These are phyloP conservation scores for Lablab purpureus DNA, from an alignment of 306 rosid species.

Conservation along the genomic window DNA sequence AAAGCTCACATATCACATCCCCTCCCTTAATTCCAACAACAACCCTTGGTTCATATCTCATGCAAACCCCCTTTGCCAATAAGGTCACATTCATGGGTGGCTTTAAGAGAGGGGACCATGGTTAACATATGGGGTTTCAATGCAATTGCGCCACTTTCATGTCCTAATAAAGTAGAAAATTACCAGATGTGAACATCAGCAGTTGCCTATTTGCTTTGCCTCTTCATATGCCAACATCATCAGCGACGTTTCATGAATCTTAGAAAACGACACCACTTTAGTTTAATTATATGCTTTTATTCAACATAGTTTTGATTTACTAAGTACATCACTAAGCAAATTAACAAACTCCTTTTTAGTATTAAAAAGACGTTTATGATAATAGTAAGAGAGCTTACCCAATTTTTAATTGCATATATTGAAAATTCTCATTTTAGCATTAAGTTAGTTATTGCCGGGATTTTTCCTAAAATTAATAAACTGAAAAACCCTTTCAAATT, in stretches of 20 bases:
- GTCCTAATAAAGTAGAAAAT: constrained; percentile 55
- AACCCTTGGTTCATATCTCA: constrained; percentile 44
- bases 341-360: background rate
- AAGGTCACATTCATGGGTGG: constrained; percentile 62
- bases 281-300: constrained; percentile 10
- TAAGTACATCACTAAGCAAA: background rate
- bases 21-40: constrained; percentile 43
- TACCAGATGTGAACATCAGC: constrained; percentile 57
- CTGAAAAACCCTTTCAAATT: too few species aligned
- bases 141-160: constrained; percentile 65
- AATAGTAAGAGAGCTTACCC: background rate
- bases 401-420: too few species aligned
- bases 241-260: constrained; percentile 67
- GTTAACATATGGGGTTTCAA: constrained; percentile 48
- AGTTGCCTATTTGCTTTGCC: constrained; percentile 55
- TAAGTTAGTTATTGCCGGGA: too few species aligned
- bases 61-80: constrained; percentile 61
- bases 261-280: constrained; percentile 45
- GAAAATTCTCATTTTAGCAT: too few species aligned
- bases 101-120: constrained; percentile 62
- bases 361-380: background rate
- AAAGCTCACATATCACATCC: constrained; percentile 26
- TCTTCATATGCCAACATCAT: constrained; percentile 68
- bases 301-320: background rate
- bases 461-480: too few species aligned